phyloP scores from a whole-genome alignment of 2,329 filamentous ascomycete genomes.

The Calonectria crousiana region DNA sequence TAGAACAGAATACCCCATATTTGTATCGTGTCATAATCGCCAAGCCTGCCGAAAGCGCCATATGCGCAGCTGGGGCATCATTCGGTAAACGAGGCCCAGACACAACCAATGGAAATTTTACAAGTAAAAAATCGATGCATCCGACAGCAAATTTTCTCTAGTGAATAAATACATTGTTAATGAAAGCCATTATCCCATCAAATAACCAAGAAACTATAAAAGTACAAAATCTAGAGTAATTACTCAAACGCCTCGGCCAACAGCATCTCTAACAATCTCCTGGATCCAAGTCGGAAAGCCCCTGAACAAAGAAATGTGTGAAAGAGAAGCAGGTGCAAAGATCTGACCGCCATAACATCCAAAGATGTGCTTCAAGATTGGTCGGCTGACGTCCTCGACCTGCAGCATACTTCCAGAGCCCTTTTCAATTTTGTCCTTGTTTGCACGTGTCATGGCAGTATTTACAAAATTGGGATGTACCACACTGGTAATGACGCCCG shows the following conservation, averaged over 20 bases:
- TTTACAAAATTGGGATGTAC: constrained; percentile 60
- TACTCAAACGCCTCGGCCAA: not conserved
- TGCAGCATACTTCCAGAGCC: not conserved
- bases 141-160: not conserved
- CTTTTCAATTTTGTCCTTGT: not conserved
- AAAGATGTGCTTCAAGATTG: constrained; percentile 9
- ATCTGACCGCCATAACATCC: not conserved
- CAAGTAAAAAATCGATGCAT: not conserved
- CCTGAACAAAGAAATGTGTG: not conserved
- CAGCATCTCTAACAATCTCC: not conserved
- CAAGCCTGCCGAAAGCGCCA: not conserved
- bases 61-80: not conserved
- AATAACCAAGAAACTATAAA: not conserved
- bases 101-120: not conserved
- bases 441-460: not conserved
- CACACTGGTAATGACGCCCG: constrained; percentile 70
- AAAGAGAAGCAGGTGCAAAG: not conserved
- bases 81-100: not conserved
- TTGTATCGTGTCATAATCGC: not conserved
- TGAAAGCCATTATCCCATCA: not conserved
- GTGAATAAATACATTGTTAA: not conserved
- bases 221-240: not conserved
- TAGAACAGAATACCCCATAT: not conserved
- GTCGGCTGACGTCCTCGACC: not conserved
- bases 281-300: constrained; percentile 5